Conservation (phyloP, 805 yeast genomes). For the Lipomyces lipofer region DNA sequence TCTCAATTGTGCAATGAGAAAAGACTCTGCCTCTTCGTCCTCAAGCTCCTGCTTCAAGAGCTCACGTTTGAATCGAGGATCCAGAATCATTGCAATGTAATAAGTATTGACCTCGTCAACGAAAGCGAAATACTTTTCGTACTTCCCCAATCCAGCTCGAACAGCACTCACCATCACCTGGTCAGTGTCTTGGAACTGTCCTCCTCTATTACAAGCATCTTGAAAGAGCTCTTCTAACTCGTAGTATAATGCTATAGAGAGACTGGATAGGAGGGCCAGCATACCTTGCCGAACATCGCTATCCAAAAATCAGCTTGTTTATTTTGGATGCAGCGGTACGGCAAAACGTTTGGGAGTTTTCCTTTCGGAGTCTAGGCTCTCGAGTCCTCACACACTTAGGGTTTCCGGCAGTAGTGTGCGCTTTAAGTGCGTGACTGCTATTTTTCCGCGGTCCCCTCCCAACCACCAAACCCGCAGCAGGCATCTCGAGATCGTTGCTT, state of each 20-base stretch:
- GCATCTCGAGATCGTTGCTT: too few relatives aligned
- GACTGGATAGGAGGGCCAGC: too few relatives aligned
- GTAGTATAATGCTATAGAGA: not conserved
- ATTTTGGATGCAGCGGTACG: too few relatives aligned
- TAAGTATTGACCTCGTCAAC: constrained; percentile 5
- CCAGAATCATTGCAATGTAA: not conserved
- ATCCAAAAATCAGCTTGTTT: too few relatives aligned
- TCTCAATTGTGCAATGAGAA: not conserved
- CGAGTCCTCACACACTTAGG: too few relatives aligned
- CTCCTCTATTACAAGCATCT: not conserved
- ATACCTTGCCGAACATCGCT: too few relatives aligned
- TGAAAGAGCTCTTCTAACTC: not conserved
- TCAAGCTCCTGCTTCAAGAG: constrained; percentile 2
- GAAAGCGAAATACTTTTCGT: not conserved
- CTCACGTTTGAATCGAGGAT: not conserved
- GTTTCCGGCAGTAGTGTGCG: too few relatives aligned
- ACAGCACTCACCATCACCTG: not conserved
- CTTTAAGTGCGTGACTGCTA: too few relatives aligned
- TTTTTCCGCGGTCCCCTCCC: too few relatives aligned
- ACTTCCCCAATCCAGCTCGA: not conserved
- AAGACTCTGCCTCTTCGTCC: not conserved
- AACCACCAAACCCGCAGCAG: too few relatives aligned
- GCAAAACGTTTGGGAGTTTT: too few relatives aligned
- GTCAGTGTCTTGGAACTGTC: not conserved
- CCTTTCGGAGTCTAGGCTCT: too few relatives aligned